A percentile compares a stretch with the other conserved stretches of the same genome.
Evolutionary conservation across 2,329 filamentous ascomycete genomes (phyloP).

Genomic region (Pezizomycotina sp.): DNA sequence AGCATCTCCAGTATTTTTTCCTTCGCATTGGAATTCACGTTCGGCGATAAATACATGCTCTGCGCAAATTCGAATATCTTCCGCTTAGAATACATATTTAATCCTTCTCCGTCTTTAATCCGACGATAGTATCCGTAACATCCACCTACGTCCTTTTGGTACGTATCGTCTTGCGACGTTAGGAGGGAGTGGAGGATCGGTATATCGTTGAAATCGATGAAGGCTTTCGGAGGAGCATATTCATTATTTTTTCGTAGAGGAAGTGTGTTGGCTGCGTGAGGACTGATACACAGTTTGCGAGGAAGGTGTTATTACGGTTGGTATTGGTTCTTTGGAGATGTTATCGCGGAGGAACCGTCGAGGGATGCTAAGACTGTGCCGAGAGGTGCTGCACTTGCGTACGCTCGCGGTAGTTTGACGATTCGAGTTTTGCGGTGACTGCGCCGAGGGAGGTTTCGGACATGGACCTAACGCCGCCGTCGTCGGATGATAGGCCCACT

Average conservation of each 20-base stretch:
- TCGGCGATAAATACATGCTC: neutral
- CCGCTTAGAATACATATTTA: slow-evolving; percentile 1
- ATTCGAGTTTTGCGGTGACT: slow-evolving; percentile 19
- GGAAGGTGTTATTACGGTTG: slow-evolving; percentile 21
- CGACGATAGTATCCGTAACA: slow-evolving; percentile 19
- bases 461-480: slow-evolving; percentile 19
- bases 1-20: slow-evolving; percentile 23
- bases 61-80: slow-evolving; percentile 1
- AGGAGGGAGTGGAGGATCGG: slow-evolving; percentile 17
- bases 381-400: slow-evolving; percentile 22
- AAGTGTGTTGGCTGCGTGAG: slow-evolving; percentile 22
- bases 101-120: slow-evolving; percentile 16
- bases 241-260: slow-evolving; percentile 24
- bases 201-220: slow-evolving; percentile 22
- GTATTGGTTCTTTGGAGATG: too few relatives aligned
- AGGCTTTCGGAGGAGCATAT: slow-evolving; percentile 18
- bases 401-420: slow-evolving; percentile 19
- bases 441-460: slow-evolving; percentile 19
- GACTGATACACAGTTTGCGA: slow-evolving; percentile 20
- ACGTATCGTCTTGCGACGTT: slow-evolving; percentile 14
- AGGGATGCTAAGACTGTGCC: slow-evolving; percentile 22
- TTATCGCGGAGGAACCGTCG: too few relatives aligned
- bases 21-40: slow-evolving; percentile 5
- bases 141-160: slow-evolving; percentile 23
- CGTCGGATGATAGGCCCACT: slow-evolving; percentile 18